These are phyloP conservation scores for Hypoxylon lienhwacheense DNA, from an alignment of 495 filamentous ascomycete species.

Conservation along the genomic window DNA sequence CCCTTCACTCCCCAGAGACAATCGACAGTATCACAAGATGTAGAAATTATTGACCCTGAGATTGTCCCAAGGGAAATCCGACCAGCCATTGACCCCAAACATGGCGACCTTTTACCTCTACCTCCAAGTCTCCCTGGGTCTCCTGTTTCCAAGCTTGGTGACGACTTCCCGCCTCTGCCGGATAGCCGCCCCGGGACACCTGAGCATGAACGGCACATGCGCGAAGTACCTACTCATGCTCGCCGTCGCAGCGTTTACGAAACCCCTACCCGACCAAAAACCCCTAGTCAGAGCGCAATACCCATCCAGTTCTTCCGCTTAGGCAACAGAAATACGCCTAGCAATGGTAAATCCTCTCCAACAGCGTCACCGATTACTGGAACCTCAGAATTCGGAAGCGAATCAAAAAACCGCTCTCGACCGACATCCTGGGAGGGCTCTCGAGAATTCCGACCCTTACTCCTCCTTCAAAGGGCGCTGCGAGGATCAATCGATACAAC, in stretches of 20 bases:
- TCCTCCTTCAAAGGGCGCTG: constrained; percentile 47
- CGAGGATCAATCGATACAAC: constrained; percentile 18
- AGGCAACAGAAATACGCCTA: constrained; percentile 47
- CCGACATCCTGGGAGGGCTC: constrained; percentile 56
- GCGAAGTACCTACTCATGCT: constrained; percentile 36
- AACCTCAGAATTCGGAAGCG: constrained; percentile 34
- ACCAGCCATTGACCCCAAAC: constrained; percentile 59
- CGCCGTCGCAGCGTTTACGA: constrained; percentile 45
- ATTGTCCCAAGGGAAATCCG: constrained; percentile 53
- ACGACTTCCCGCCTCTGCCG: constrained; percentile 50
- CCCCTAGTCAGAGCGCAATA: constrained; percentile 56
- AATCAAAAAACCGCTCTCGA: constrained; percentile 39
- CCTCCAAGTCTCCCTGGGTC: constrained; percentile 55
- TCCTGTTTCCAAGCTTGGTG: constrained; percentile 41
- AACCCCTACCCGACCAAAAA: constrained; percentile 37
- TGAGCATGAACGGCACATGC: constrained; percentile 35
- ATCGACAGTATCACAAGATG: constrained; percentile 38
- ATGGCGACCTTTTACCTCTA: constrained; percentile 57
- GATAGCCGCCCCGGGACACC: constrained; percentile 55
- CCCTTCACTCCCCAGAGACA: constrained; percentile 18
- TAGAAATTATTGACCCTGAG: constrained; percentile 52
- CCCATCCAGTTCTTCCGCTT: constrained; percentile 55
- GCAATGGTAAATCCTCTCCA: constrained; percentile 42
- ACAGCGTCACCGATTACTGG: constrained; percentile 40
- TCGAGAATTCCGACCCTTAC: constrained; percentile 53